Evolutionary conservation across 2,329 filamentous ascomycete genomes (phyloP).

Genomic region (Blumeriella jaapii): DNA sequence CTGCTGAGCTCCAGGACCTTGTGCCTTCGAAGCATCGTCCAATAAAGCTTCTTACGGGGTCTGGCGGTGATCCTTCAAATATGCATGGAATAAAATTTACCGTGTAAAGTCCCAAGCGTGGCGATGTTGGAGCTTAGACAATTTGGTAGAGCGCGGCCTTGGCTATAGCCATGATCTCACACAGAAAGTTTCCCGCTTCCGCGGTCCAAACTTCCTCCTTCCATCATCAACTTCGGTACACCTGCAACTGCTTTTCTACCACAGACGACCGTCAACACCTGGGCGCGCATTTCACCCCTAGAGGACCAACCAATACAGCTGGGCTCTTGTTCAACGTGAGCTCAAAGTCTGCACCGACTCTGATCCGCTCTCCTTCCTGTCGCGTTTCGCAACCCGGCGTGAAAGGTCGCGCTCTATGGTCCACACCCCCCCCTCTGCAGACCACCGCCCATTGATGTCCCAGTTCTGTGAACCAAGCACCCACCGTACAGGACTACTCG

Average conservation of each 20-base stretch:
- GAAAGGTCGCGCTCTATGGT: slow-evolving; percentile 1
- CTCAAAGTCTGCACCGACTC: background rate
- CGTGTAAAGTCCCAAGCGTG: no score
- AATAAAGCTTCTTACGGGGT: no score
- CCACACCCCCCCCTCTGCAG: slow-evolving; percentile 4
- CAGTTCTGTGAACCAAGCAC: slow-evolving; percentile 23
- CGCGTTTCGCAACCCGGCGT: background rate
- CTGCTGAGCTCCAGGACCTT: no score
- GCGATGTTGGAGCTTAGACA: no score
- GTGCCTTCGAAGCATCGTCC: no score
- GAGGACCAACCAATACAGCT: no score
- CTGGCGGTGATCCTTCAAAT: no score
- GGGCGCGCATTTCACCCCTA: no score
- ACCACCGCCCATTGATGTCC: slow-evolving; percentile 17
- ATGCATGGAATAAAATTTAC: no score
- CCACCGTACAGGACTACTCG: slow-evolving; percentile 24
- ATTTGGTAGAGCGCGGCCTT: no score
- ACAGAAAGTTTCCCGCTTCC: no score
- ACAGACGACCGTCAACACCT: background rate
- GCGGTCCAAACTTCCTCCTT: background rate
- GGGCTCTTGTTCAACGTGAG: slow-evolving; percentile 4
- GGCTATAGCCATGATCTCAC: no score
- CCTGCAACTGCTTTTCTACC: slow-evolving; percentile 1
- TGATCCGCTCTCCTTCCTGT: background rate
- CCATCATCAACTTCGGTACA: background rate